These are phyloP conservation scores for Sporothrix phasma DNA, from an alignment of 2,329 filamentous ascomycete genomes.

Conservation along the genomic window DNA sequence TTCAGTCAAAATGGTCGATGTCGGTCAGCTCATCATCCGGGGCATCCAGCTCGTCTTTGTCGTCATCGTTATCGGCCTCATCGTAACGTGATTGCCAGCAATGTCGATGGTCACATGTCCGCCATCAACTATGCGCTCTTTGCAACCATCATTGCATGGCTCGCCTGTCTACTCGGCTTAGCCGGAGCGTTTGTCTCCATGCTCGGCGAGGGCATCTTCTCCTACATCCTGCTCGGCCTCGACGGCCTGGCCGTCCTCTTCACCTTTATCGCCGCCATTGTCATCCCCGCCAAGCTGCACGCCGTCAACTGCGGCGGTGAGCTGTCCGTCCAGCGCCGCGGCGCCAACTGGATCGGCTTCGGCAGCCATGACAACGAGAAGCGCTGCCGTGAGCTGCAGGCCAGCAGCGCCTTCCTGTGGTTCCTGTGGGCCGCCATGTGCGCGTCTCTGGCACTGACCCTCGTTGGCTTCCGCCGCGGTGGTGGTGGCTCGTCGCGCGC, in stretches of 20 bases:
- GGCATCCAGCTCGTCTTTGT: conserved; percentile 41
- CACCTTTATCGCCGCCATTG: conserved; percentile 60
- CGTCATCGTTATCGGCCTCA: conserved; percentile 44
- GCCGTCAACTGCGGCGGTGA: conserved; percentile 56
- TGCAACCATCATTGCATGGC: conserved; percentile 54
- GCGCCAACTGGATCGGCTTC: conserved; percentile 49
- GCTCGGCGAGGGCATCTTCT: conserved; percentile 33
- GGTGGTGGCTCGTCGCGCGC: conserved; percentile 33
- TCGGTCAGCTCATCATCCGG: conserved; percentile 39
- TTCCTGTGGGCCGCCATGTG: conserved; percentile 59
- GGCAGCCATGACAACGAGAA: conserved; percentile 49
- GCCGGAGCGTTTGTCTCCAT: conserved; percentile 42
- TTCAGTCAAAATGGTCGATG: conserved; percentile 27
- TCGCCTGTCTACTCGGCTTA: conserved; percentile 54
- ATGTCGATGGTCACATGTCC: conserved; percentile 34
- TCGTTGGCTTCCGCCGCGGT: conserved; percentile 43
- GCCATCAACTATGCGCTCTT: conserved; percentile 60
- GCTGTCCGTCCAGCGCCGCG: conserved; percentile 25
- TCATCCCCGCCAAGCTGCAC: conserved; percentile 58
- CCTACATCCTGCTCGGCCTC: conserved; percentile 43
- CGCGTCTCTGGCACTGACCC: conserved; percentile 45
- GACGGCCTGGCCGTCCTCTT: conserved; percentile 55
- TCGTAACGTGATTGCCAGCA: conserved; percentile 47
- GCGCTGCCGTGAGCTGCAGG: conserved; percentile 67
- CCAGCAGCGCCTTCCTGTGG: conserved; percentile 66